A percentile compares a stretch with the other conserved stretches of the same genome.
Evolutionary conservation across 805 yeast genomes (phyloP).

Genomic region (Candida takata): DNA sequence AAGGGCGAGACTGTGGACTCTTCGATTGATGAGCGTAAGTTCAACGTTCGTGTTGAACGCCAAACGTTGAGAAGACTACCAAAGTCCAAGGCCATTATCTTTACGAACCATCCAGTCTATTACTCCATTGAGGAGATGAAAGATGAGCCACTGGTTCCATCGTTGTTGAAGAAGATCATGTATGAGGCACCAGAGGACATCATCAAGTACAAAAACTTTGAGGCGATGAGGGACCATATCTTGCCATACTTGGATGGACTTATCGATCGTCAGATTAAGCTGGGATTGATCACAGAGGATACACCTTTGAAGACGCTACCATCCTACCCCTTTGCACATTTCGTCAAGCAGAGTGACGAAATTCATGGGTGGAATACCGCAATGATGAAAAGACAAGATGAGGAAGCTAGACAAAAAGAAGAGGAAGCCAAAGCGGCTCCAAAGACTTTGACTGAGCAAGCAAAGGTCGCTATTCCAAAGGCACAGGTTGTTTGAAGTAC

Average conservation of each 20-base stretch:
- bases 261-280: constrained; percentile 50
- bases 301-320: constrained; percentile 53
- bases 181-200: constrained; percentile 63
- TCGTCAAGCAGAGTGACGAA: constrained; percentile 30
- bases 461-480: neutral
- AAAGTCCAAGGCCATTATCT: constrained; percentile 55
- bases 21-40: constrained; percentile 41
- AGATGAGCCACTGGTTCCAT: constrained; percentile 71
- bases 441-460: neutral
- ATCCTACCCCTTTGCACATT: constrained; percentile 60
- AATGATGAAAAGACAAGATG: constrained; percentile 22
- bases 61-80: constrained; percentile 67
- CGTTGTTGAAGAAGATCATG: constrained; percentile 52
- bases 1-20: constrained; percentile 40
- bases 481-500: neutral
- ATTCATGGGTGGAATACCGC: constrained; percentile 35
- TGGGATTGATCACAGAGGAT: constrained; percentile 47
- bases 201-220: constrained; percentile 57
- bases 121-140: constrained; percentile 76
- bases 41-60: constrained; percentile 65
- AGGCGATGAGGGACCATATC: constrained; percentile 51
- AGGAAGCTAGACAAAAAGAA: constrained; percentile 14
- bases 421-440: constrained; percentile 3
- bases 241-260: constrained; percentile 49
- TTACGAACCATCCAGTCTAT: constrained; percentile 73